Conservation (phyloP, 768 basidiomycete species). For the Hericium rajendrae region DNA sequence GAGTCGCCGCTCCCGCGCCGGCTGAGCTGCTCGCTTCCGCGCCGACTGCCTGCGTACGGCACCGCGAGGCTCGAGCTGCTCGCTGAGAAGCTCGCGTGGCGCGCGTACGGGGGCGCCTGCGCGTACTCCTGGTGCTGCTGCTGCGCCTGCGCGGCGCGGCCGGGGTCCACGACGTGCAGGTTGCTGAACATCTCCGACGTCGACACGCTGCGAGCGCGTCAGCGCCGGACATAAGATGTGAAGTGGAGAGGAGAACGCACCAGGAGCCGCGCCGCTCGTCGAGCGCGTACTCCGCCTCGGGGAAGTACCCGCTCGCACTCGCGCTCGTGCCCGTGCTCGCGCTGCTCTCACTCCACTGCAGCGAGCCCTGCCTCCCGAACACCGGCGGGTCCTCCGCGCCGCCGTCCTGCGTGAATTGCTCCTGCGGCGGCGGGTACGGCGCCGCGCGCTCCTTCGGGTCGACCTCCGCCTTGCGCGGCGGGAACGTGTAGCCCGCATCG, state of each 20-base stretch:
- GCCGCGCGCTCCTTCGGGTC: background rate
- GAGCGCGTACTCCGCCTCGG: conserved; percentile 5
- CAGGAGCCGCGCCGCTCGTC: conserved; percentile 14
- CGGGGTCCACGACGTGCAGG: conserved; percentile 3
- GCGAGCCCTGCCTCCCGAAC: background rate
- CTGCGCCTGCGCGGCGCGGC: background rate
- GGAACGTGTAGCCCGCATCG: conserved; percentile 8
- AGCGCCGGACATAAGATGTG: too few species aligned
- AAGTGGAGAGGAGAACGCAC: background rate
- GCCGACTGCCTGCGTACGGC: conserved; percentile 11
- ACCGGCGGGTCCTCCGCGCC: background rate
- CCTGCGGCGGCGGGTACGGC: conserved; percentile 2
- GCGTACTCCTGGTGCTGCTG: background rate
- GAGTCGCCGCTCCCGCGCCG: background rate
- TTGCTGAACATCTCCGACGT: conserved; percentile 9
- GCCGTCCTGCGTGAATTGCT: background rate
- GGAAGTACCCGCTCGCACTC: conserved; percentile 11
- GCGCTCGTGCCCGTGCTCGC: conserved; percentile 9
- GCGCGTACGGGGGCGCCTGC: background rate
- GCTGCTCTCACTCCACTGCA: conserved; percentile 10
- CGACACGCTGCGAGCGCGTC: conserved; percentile 3
- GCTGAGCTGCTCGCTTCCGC: background rate
- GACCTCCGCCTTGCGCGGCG: conserved; percentile 8
- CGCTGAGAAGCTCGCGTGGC: conserved; percentile 7
- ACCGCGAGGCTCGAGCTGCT: conserved; percentile 9